Evolutionary conservation across 2,329 filamentous ascomycete species (phyloP), one percentile per base, ranked within the genome.

Genomic region (Sporothrix humicola): DNA sequence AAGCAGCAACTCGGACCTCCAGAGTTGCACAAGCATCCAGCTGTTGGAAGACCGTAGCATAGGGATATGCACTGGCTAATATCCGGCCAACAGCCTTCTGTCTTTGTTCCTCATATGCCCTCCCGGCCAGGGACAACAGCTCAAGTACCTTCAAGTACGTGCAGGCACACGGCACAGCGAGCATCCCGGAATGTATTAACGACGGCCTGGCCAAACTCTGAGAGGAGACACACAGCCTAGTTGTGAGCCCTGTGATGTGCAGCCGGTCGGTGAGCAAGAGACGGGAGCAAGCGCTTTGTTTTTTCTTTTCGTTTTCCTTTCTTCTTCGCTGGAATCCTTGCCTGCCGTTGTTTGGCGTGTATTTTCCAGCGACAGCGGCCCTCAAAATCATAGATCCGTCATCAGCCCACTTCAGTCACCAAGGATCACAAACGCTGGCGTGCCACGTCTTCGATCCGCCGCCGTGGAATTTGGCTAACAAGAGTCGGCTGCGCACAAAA

Each of bases 1-100:
- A 65, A 10, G 48, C 20, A 44, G 61, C 15, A 65, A 65, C n/a
- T 66, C 20, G 61, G 61, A 66, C 20, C 61, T 66, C 61, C 10
- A 48, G 42, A 66, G 61, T 65, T 46, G 61, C 61, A 46, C 59
- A 63, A 63, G 56, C 42, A 15, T 63, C 9, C 12, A 10, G 17
- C 26, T 23, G 61, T 20, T 65, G 42, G 61, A 26, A 48, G 20
- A 48, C 10, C 42, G 42, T 9, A 26, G n/a, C n/a, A 65, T 26
- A 26, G 20, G 42, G 1, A 1, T 63, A 63, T 63, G 59, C 17
- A n/a, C 61, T 20, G 42, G 61, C 37, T 26, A 66, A 48, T 37
- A 26, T 48, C 9, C 61, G n/a, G 23, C 42, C 61, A 46, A 15
- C 61, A 65, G 42, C 10, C 37, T 26, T 23, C 9, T 26, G 56